Evolutionary conservation across 2,329 filamentous ascomycete genomes (phyloP).

Genomic region (Sphaerulina populicola): DNA sequence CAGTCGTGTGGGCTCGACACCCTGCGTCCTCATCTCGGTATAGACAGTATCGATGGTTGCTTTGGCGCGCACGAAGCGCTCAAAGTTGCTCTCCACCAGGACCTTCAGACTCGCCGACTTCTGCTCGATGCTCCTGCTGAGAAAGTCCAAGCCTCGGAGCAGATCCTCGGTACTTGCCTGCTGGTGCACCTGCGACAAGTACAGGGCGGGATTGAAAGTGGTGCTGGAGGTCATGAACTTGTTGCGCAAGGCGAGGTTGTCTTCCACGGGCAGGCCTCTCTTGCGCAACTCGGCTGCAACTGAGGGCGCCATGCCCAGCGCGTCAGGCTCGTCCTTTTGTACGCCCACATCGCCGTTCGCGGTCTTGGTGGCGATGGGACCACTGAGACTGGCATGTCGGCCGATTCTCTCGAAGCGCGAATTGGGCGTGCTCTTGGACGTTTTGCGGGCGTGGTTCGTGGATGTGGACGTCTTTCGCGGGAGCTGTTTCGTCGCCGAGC

Average conservation of each 20-base stretch:
- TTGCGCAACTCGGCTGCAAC: slow-evolving; percentile 72
- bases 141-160: slow-evolving; percentile 70
- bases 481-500: slow-evolving; percentile 6
- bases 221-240: slow-evolving; percentile 93
- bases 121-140: slow-evolving; percentile 89
- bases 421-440: slow-evolving; percentile 23
- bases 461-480: slow-evolving; percentile 22
- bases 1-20: slow-evolving; percentile 40
- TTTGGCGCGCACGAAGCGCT: slow-evolving; percentile 94
- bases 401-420: slow-evolving; percentile 71
- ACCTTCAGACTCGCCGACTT: slow-evolving; percentile 96
- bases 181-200: slow-evolving; percentile 85
- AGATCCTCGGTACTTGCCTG: slow-evolving; percentile 74
- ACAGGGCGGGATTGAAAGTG: slow-evolving; percentile 84
- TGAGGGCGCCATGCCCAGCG: slow-evolving; percentile 77
- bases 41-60: slow-evolving; percentile 98
- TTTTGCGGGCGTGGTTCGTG: slow-evolving; percentile 21
- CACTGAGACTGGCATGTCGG: slow-evolving; percentile 60
- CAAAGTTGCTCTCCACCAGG: slow-evolving; percentile 94
- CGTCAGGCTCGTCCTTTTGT: slow-evolving; percentile 86
- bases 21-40: slow-evolving; percentile 79
- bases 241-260: slow-evolving; percentile 64
- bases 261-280: slow-evolving; percentile 70
- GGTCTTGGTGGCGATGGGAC: slow-evolving; percentile 48
- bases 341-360: slow-evolving; percentile 64